phyloP scores from a whole-genome alignment of 768 basidiomycete species.

The Lepiota subincarnata region DNA sequence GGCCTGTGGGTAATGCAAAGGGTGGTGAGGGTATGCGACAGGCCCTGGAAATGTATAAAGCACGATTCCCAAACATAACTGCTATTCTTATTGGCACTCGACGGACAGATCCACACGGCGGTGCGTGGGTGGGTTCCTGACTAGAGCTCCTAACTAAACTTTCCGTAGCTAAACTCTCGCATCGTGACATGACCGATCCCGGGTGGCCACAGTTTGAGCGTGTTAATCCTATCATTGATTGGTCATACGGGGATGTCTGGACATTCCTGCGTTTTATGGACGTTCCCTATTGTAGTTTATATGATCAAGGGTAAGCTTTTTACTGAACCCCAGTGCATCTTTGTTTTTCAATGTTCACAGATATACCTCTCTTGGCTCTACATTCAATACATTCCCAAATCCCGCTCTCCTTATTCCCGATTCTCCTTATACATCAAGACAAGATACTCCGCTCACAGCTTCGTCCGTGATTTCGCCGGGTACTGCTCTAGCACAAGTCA shows the following conservation, averaged over 20 bases:
- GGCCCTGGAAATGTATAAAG: constrained; percentile 73
- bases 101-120: constrained; percentile 89
- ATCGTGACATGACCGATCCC: constrained; percentile 77
- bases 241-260: constrained; percentile 92
- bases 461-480: constrained; percentile 22
- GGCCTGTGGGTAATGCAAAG: constrained; percentile 44
- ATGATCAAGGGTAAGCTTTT: constrained; percentile 78
- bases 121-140: constrained; percentile 41
- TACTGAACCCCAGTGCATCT: neutral
- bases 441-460: constrained; percentile 17
- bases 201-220: constrained; percentile 90
- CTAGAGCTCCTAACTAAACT: neutral
- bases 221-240: constrained; percentile 94
- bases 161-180: constrained; percentile 59
- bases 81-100: constrained; percentile 90
- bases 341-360: constrained; percentile 32
- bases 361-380: constrained; percentile 97
- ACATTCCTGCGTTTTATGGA: constrained; percentile 67
- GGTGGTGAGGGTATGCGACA: constrained; percentile 73
- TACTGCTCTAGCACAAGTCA: constrained; percentile 20
- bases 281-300: constrained; percentile 85
- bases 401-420: constrained; percentile 61
- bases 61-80: constrained; percentile 56
- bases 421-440: constrained; percentile 3
- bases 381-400: constrained; percentile 91